Base-by-base conservation (phyloP, 2,329 filamentous ascomycete species). In the Sordariomycetes sp. region DNA sequence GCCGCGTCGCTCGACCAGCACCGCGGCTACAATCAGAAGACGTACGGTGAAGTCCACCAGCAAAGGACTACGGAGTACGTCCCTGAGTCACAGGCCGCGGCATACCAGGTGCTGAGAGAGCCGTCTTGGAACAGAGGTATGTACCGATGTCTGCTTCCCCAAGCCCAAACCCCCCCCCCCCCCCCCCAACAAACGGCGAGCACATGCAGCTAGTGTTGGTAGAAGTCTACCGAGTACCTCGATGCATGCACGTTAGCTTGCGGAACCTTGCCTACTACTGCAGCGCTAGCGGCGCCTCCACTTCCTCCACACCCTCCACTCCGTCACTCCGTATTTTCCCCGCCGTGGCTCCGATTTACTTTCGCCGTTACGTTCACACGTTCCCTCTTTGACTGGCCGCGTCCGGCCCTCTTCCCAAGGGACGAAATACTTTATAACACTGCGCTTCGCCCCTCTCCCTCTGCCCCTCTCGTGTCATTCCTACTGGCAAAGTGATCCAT, bases 91-190 rank as follows among this genome's bases (percentile, higher is more conserved):
- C 69, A 75, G 62, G 81, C 82, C 61, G 71, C 71, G 60, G 82
- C 81, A 62, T 82, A 82, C 67, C 82, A 85, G 69, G 71, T 85
- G 59, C 72, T 85, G 59, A 72, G 75, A 55, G 79, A 85, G 67
- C 80, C 82, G 60, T 72, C 79, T 54, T 85, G 81, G 80, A 85
- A 85, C 66, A 84, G 84, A 74, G 81, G 82, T 84, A 71, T 66
- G 70, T 68, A 59, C 58, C 45, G 52, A 52, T 53, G 13, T n/a
- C 53, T 60, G 36, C 42, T 32, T 55, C n/a, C 39, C 34, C 35
- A 17, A 17, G 24, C 15, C 28, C 32, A 36, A 45, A 42, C 5
- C 36, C 36, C n/a, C n/a, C n/a, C n/a, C n/a, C n/a, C n/a, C n/a
- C n/a, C 15, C 15, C 57, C 53, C 51, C 32, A 54, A 54, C 52